phyloP scores from a whole-genome alignment of 768 basidiomycete species.

The Panaeolus papilionaceus region DNA sequence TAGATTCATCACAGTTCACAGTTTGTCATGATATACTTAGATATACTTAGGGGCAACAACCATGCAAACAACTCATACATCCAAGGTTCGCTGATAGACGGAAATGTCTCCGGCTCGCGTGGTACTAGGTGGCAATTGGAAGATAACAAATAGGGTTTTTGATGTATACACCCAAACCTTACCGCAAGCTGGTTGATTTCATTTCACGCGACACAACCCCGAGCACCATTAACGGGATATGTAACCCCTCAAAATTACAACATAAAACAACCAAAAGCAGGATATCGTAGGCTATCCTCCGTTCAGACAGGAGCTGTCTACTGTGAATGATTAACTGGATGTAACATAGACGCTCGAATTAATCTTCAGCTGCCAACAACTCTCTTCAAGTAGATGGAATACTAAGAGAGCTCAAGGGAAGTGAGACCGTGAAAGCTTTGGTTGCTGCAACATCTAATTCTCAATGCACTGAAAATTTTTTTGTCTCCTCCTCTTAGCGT shows the following conservation, averaged over 20 bases:
- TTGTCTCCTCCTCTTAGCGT: background rate
- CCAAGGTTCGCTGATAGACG: slow-evolving; percentile 5
- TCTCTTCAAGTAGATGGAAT: too few species aligned
- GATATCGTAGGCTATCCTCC: background rate
- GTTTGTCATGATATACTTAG: too few species aligned
- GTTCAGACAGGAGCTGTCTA: background rate
- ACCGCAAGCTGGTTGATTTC: background rate
- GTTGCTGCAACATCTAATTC: background rate
- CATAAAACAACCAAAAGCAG: background rate
- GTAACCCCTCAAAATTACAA: background rate
- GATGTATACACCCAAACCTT: background rate
- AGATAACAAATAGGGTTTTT: background rate
- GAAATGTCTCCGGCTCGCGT: slow-evolving; percentile 10
- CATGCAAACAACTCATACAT: background rate
- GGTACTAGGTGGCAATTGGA: background rate
- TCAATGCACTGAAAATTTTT: background rate
- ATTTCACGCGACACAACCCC: background rate
- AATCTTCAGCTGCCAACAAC: background rate
- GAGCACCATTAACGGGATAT: background rate
- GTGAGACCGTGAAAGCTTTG: too few species aligned
- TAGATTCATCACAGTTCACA: background rate
- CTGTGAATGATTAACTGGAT: background rate
- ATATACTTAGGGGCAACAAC: too few species aligned
- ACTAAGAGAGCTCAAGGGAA: too few species aligned
- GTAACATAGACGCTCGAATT: background rate